Evolutionary conservation across 2,329 filamentous ascomycete genomes (phyloP).

Genomic region (Knufia fluminis): DNA sequence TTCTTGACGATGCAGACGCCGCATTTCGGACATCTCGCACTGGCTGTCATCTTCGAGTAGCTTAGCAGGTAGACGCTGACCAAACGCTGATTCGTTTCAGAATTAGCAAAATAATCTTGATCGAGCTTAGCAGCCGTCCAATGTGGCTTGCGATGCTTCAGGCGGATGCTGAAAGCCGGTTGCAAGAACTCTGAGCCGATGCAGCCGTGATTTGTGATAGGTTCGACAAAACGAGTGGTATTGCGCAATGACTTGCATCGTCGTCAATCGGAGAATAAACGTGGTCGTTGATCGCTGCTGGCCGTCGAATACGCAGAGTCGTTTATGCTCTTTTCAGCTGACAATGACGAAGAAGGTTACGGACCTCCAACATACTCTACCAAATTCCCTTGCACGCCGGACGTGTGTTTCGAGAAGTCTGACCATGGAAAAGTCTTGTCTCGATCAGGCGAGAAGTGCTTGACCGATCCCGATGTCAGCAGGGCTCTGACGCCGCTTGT

Average conservation of each 20-base stretch:
- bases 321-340: background rate
- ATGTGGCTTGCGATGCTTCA: conserved; percentile 5
- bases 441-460: background rate
- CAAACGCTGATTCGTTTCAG: conserved; percentile 5
- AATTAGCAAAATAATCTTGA: background rate
- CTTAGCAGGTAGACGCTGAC: conserved; percentile 5
- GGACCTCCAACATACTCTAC: background rate
- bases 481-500: background rate
- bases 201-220: background rate
- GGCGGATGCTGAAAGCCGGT: background rate
- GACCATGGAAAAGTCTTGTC: background rate
- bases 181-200: background rate
- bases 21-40: background rate
- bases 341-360: background rate
- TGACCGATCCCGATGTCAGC: background rate
- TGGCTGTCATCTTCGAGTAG: background rate
- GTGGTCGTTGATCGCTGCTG: background rate
- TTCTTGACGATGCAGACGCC: background rate
- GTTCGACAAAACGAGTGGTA: background rate
- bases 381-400: background rate
- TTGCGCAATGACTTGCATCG: conserved; percentile 3
- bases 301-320: background rate
- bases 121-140: background rate
- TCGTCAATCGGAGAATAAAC: background rate
- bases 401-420: background rate